phyloP scores from a whole-genome alignment of 1,139 yeast genomes.

The Debaryomyces robertsiae region DNA sequence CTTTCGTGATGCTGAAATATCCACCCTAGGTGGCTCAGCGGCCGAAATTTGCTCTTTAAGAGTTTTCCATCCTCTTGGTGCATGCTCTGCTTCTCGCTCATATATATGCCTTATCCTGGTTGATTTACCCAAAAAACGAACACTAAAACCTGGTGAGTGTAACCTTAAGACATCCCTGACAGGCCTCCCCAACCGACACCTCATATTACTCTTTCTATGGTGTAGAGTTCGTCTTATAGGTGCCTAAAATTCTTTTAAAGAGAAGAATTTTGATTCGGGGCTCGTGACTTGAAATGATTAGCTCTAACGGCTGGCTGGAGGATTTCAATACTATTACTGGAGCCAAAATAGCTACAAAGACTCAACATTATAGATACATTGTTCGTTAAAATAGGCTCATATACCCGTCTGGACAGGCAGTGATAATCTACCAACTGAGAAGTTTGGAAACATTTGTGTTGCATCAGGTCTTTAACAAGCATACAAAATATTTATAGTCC shows the following conservation, averaged over 20 bases:
- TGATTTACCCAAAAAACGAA: constrained; percentile 1
- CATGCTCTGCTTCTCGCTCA: neutral
- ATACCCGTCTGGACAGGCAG: too few relatives aligned
- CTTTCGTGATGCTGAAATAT: too few relatives aligned
- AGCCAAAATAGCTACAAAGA: too few relatives aligned
- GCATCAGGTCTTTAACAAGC: too few relatives aligned
- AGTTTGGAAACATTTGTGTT: too few relatives aligned
- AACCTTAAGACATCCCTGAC: too few relatives aligned
- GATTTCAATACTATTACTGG: too few relatives aligned
- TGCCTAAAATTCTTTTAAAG: neutral
- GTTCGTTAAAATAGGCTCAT: too few relatives aligned
- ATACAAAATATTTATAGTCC: too few relatives aligned
- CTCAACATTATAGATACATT: too few relatives aligned
- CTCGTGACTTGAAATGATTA: constrained; percentile 8
- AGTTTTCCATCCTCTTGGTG: constrained; percentile 2
- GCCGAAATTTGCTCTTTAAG: neutral
- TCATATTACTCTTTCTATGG: neutral
- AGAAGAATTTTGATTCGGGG: constrained; percentile 2
- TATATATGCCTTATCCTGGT: neutral
- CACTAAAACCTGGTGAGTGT: too few relatives aligned
- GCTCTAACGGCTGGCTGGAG: constrained; percentile 4
- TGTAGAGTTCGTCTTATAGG: neutral
- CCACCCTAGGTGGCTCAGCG: neutral
- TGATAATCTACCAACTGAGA: too few relatives aligned
- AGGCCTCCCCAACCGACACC: neutral